phyloP scores from a whole-genome alignment of 2,329 filamentous ascomycete species.

The Epichloe coenophiala region DNA sequence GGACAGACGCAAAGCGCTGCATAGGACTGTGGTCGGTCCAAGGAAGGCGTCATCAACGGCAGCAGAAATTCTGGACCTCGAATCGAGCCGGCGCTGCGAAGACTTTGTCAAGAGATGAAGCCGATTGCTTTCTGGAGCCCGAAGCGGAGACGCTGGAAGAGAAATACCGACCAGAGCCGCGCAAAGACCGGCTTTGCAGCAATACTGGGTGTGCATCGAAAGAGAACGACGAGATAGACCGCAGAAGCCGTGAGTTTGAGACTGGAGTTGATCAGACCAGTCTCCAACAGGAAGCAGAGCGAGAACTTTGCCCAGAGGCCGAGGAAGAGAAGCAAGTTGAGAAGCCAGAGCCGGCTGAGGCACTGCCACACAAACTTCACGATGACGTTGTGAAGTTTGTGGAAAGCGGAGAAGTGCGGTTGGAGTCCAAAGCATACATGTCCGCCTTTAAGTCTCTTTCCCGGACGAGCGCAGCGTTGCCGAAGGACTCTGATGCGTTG shows the following conservation, averaged over 20 bases:
- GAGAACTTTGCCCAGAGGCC: conserved; percentile 51
- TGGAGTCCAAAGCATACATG: background rate
- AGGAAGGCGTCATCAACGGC: background rate
- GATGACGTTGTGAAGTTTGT: conserved; percentile 19
- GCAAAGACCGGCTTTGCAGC: background rate
- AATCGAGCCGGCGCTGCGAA: background rate
- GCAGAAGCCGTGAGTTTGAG: background rate
- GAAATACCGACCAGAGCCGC: background rate
- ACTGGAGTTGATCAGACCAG: background rate
- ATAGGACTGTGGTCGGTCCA: conserved; percentile 1
- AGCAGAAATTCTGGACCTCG: background rate
- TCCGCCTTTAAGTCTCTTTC: conserved; percentile 9
- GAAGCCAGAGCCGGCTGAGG: conserved; percentile 21
- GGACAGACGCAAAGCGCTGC: conserved; percentile 27
- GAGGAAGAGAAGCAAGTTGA: conserved; percentile 46
- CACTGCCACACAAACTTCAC: conserved; percentile 30
- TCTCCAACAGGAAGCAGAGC: conserved; percentile 46
- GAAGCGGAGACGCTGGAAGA: background rate
- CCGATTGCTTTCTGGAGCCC: background rate
- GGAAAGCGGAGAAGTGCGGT: background rate
- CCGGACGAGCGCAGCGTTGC: conserved; percentile 8
- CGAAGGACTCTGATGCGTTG: conserved; percentile 4
- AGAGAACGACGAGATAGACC: background rate
- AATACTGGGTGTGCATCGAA: background rate
- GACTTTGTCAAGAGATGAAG: background rate